Evolutionary conservation across 495 filamentous ascomycete genomes (phyloP).

Genomic region (Daldinia bambusicola): DNA sequence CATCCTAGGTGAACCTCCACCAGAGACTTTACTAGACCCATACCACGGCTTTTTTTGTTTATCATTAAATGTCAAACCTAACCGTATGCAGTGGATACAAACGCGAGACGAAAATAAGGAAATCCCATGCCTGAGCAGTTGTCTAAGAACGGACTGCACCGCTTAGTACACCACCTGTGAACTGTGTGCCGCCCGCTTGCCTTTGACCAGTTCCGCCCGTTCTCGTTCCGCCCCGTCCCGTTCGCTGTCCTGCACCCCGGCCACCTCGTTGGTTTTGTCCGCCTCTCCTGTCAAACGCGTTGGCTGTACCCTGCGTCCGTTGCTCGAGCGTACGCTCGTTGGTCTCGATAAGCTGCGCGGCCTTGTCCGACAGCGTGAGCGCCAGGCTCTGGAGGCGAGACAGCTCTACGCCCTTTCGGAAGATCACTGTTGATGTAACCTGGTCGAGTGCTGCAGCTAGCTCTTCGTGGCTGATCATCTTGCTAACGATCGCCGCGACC

Average conservation of each 20-base stretch:
- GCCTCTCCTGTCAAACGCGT: conserved; percentile 91
- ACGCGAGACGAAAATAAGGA: conserved; percentile 34
- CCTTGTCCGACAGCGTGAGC: conserved; percentile 94
- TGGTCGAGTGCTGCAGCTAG: conserved; percentile 96
- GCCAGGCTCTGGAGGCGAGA: conserved; percentile 95
- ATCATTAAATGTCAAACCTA: conserved; percentile 42
- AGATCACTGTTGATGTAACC: conserved; percentile 96
- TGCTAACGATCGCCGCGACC: conserved; percentile 93
- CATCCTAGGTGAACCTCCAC: conserved; percentile 18
- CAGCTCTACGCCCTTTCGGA: conserved; percentile 98
- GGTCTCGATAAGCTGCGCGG: conserved; percentile 90
- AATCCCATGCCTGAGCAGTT: conserved; percentile 15
- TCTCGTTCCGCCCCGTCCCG: conserved; percentile 73
- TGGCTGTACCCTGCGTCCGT: conserved; percentile 92
- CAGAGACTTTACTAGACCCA: conserved; percentile 27
- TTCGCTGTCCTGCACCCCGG: conserved; percentile 70
- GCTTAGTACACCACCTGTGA: conserved; percentile 67
- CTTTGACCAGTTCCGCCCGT: conserved; percentile 62
- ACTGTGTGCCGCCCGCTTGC: conserved; percentile 67
- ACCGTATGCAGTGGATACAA: conserved; percentile 48
- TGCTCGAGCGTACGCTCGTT: conserved; percentile 98
- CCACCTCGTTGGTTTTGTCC: conserved; percentile 80
- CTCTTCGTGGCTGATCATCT: conserved; percentile 99
- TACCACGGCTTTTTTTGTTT: conserved; percentile 22
- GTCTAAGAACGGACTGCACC: conserved; percentile 63